Percentiles rank a stretch among this genome's conserved stretches.
These are phyloP conservation scores for Cercospora brassicicola DNA, from an alignment of 2,329 filamentous ascomycete genomes.

Conservation along the genomic window DNA sequence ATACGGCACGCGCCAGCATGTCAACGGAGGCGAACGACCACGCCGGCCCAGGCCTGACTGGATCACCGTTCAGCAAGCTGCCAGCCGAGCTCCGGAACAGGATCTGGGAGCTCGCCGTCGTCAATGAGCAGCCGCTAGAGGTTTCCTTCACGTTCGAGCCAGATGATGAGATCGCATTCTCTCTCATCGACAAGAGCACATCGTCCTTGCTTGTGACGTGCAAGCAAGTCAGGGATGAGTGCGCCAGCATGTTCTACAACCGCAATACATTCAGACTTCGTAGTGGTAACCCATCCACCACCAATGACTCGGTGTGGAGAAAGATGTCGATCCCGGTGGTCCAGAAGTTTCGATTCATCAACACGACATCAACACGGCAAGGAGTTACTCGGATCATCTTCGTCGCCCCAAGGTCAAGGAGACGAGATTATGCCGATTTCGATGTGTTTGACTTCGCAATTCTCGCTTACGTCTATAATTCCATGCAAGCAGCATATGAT, in stretches of 20 bases:
- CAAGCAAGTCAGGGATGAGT: background rate
- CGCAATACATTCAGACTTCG: background rate
- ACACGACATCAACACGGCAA: too few species aligned
- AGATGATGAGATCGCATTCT: background rate
- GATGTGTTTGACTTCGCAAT: too few species aligned
- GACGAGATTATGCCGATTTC: too few species aligned
- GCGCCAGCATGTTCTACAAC: background rate
- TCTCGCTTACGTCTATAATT: too few species aligned
- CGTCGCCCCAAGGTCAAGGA: too few species aligned
- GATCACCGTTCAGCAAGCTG: background rate
- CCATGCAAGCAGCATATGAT: too few species aligned
- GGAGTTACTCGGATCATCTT: too few species aligned
- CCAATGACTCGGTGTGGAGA: too few species aligned
- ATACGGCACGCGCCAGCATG: too few species aligned
- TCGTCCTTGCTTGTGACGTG: background rate
- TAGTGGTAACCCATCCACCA: background rate
- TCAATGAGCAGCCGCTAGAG: background rate
- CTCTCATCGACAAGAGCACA: background rate
- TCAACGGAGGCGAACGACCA: too few species aligned
- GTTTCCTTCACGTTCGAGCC: background rate
- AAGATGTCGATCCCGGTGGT: too few species aligned
- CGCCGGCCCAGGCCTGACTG: background rate
- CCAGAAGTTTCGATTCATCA: too few species aligned
- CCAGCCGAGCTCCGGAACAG: background rate
- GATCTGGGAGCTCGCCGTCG: background rate